These are phyloP conservation scores for Auricularia cornea DNA, from an alignment of 768 basidiomycete species.

Conservation along the genomic window DNA sequence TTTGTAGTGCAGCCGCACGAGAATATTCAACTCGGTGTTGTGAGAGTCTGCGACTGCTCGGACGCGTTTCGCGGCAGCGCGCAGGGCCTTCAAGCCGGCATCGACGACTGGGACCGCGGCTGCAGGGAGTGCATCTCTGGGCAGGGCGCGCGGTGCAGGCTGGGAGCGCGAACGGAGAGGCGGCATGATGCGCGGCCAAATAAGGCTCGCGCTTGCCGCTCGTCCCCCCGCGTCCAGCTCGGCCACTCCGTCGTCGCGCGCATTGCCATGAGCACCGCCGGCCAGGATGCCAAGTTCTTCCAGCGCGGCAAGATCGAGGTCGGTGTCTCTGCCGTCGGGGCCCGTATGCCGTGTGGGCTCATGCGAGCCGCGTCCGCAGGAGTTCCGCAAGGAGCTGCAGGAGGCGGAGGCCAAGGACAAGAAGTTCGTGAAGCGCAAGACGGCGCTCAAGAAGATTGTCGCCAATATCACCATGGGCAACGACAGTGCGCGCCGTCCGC, in stretches of 20 bases:
- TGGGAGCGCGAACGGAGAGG: neutral
- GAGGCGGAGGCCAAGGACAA: conserved; percentile 94
- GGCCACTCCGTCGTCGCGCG: neutral
- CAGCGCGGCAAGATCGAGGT: conserved; percentile 89
- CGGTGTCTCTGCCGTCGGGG: conserved; percentile 6
- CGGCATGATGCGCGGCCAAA: neutral
- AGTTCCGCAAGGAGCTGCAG: conserved; percentile 86
- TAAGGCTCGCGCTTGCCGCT: neutral
- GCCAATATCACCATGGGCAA: conserved; percentile 99
- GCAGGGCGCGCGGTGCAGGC: neutral
- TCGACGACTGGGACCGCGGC: conserved; percentile 34
- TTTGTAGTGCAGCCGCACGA: conserved; percentile 68
- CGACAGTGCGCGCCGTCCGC: conserved; percentile 54
- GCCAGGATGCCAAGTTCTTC: conserved; percentile 89
- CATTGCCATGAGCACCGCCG: conserved; percentile 18
- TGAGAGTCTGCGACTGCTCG: neutral
- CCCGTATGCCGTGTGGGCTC: neutral
- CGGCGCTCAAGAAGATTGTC: conserved; percentile 91
- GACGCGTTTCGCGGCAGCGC: neutral
- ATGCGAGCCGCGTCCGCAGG: conserved; percentile 35
- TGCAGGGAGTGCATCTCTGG: conserved; percentile 17
- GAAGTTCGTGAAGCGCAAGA: conserved; percentile 89
- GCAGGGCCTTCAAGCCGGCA: conserved; percentile 10
- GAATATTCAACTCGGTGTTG: conserved; percentile 40
- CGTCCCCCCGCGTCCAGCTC: conserved; percentile 1